Conservation (phyloP, 768 basidiomycete species). For the Podaxis rugospora region DNA sequence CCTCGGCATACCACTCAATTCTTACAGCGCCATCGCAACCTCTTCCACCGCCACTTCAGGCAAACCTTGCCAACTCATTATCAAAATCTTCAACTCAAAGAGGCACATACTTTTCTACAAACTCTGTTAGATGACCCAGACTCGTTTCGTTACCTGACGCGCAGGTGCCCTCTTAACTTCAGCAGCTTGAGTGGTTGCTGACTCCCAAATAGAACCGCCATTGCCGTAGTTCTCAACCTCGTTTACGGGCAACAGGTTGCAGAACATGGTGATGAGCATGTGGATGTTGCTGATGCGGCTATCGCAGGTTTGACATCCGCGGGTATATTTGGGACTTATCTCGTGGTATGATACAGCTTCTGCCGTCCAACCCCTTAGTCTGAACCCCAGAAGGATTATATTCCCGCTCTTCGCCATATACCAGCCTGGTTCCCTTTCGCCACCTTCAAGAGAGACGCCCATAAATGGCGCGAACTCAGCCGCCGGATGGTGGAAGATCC, state of each 20-base stretch:
- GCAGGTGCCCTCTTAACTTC: slow-evolving; percentile 23
- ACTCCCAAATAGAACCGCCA: slow-evolving; percentile 23
- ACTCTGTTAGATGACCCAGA: slow-evolving; percentile 32
- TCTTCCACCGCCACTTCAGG: slow-evolving; percentile 35
- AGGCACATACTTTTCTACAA: slow-evolving; percentile 33
- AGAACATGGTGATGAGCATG: slow-evolving; percentile 33
- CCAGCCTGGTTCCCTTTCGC: slow-evolving; percentile 40
- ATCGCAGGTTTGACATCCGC: slow-evolving; percentile 29
- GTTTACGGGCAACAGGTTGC: slow-evolving; percentile 35
- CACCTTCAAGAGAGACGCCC: slow-evolving; percentile 34
- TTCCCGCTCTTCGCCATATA: slow-evolving; percentile 32
- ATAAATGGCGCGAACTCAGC: slow-evolving; percentile 27
- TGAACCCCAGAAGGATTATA: slow-evolving; percentile 22
- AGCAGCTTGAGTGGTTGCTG: not conserved
- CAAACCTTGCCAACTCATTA: slow-evolving; percentile 20
- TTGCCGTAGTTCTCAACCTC: slow-evolving; percentile 35
- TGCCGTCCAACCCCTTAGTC: not conserved
- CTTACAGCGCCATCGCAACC: slow-evolving; percentile 35
- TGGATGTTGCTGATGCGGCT: slow-evolving; percentile 35
- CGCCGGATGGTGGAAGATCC: slow-evolving; percentile 35
- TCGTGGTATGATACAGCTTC: slow-evolving; percentile 29
- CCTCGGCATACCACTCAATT: not conserved
- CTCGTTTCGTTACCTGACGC: slow-evolving; percentile 30
- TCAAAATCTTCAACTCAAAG: slow-evolving; percentile 26
- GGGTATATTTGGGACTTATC: slow-evolving; percentile 38